phyloP scores from a whole-genome alignment of 2,329 filamentous ascomycete species.

The Sporothrix phasma region DNA sequence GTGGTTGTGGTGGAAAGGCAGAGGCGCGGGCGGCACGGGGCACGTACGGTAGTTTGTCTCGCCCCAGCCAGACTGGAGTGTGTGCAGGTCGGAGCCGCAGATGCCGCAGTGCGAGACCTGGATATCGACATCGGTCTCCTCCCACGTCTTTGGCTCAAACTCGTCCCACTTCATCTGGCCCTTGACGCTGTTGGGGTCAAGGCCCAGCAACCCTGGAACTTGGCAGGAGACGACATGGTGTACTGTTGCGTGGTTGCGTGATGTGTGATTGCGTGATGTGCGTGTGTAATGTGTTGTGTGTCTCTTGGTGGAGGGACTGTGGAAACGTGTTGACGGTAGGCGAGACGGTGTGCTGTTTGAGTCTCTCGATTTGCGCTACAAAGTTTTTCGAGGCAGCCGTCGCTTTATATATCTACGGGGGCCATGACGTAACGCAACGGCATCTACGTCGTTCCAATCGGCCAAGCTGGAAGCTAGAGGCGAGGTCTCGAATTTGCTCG shows the following conservation, averaged over 20 bases:
- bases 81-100: constrained; percentile 54
- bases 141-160: constrained; percentile 55
- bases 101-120: constrained; percentile 56
- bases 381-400: not conserved
- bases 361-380: not conserved
- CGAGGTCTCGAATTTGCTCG: not conserved
- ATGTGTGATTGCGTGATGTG: not conserved
- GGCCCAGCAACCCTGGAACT: constrained; percentile 44
- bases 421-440: not conserved
- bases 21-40: too few species aligned
- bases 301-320: too few species aligned
- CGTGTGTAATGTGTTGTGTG: not conserved
- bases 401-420: not conserved
- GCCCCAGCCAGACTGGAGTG: constrained; percentile 44
- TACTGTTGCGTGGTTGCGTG: not conserved
- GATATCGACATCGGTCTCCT: constrained; percentile 57
- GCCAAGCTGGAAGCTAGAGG: not conserved
- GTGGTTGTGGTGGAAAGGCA: too few species aligned
- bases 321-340: not conserved
- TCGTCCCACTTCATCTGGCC: constrained; percentile 46
- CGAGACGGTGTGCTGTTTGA: not conserved
- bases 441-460: not conserved
- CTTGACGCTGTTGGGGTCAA: constrained; percentile 30
- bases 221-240: constrained; percentile 22
- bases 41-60: constrained; percentile 12